A percentile compares a stretch with the other conserved stretches of the same genome.
These are phyloP conservation scores for Neurospora sp. DNA, from an alignment of 495 filamentous ascomycete species.

Conservation along the genomic window DNA sequence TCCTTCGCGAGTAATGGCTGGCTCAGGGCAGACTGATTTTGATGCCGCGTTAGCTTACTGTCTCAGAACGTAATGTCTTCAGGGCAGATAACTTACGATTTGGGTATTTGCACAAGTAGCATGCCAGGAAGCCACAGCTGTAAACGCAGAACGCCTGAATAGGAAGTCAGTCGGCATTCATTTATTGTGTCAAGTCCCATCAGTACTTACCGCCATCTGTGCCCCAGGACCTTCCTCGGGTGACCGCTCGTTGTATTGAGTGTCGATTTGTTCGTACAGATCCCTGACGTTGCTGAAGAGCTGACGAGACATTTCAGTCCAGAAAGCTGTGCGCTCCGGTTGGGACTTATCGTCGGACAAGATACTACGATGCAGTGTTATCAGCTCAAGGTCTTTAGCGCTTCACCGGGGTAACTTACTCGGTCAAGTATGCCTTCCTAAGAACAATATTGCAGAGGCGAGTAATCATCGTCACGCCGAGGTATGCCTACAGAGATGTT, in stretches of 20 bases:
- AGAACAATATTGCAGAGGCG: constrained; percentile 42
- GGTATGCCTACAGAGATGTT: constrained; percentile 28
- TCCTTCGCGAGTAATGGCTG: constrained; percentile 23
- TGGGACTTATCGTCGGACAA: constrained; percentile 28
- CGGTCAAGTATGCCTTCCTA: constrained; percentile 34
- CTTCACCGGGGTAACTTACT: constrained; percentile 20
- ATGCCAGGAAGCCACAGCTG: constrained; percentile 38
- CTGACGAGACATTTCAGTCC: constrained; percentile 32
- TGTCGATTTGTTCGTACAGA: constrained; percentile 37
- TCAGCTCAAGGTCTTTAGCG: neutral
- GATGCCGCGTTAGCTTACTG: neutral
- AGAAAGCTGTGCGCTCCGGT: constrained; percentile 25
- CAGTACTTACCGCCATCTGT: constrained; percentile 36
- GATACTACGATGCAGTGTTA: constrained; percentile 21
- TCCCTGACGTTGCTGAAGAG: constrained; percentile 36
- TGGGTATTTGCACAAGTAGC: constrained; percentile 37
- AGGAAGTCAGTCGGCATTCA: constrained; percentile 1
- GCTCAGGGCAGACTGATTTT: constrained; percentile 26
- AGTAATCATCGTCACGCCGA: constrained; percentile 37
- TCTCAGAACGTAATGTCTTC: neutral
- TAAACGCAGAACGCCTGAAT: constrained; percentile 39
- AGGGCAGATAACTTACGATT: constrained; percentile 18
- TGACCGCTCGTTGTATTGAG: constrained; percentile 30
- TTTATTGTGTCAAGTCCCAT: neutral
- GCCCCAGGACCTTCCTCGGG: constrained; percentile 35